A percentile compares a stretch with the other conserved stretches of the same genome.
Evolutionary conservation across 148 eudicot genomes (phyloP).

Genomic region (Rhododendron molle): DNA sequence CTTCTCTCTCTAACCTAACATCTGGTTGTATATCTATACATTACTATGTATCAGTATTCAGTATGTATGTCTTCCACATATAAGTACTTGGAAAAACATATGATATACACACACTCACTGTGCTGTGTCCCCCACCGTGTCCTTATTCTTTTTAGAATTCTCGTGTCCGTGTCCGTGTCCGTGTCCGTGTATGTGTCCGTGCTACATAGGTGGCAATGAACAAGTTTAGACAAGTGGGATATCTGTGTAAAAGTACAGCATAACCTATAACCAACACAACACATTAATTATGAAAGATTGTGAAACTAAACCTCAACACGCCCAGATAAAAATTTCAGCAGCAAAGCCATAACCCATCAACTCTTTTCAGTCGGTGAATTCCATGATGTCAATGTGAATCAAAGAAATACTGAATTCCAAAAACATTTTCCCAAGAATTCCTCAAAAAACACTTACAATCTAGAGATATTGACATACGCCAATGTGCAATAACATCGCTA

Average conservation of each 20-base stretch:
- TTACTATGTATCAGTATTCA: no score
- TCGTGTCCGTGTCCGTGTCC: neutral
- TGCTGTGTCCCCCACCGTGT: no score
- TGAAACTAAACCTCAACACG: neutral
- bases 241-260: neutral
- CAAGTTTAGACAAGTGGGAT: neutral
- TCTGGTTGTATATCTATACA: no score
- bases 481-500: neutral
- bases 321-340: neutral
- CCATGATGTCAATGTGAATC: neutral
- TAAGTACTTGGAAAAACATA: no score
- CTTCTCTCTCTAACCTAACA: no score
- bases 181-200: no score
- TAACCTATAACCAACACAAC: neutral
- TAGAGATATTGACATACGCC: neutral
- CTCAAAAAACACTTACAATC: neutral
- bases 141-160: no score
- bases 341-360: neutral
- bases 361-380: neutral
- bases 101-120: no score
- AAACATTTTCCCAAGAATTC: neutral
- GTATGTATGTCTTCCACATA: no score
- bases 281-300: no score
- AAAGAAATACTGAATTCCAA: neutral
- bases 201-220: neutral